A percentile compares a stretch with the other conserved stretches of the same genome.
These are phyloP conservation scores for Plasmopara halstedii DNA, from an alignment of 352 stramenopile genomes.

Conservation along the genomic window DNA sequence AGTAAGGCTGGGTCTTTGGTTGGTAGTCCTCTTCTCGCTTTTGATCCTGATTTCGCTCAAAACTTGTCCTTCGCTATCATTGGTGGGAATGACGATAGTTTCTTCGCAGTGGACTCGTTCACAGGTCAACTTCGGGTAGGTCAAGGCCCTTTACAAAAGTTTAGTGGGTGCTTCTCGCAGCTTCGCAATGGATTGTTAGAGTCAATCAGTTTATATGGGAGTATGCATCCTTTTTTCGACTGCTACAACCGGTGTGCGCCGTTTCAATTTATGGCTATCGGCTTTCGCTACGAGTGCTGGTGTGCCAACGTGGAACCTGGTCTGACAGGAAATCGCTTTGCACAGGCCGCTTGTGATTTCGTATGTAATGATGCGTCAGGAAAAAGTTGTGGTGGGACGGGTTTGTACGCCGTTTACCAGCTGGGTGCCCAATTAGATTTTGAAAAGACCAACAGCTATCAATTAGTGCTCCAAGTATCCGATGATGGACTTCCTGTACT, in stretches of 20 bases:
- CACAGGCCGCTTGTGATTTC: constrained; percentile 2
- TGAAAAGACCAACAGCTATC: constrained; percentile 11
- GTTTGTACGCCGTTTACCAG: constrained; percentile 19
- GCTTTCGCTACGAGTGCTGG: constrained; percentile 9
- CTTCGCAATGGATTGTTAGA: constrained; percentile 1
- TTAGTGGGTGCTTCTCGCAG: constrained; percentile 17
- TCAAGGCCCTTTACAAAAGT: constrained; percentile 1
- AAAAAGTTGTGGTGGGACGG: constrained; percentile 18
- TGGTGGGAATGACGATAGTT: constrained; percentile 10
- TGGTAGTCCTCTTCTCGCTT: constrained; percentile 3
- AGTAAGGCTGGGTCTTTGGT: constrained; percentile 9
- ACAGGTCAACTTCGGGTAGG: constrained; percentile 16
- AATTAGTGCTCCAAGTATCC: constrained; percentile 1
- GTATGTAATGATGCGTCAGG: constrained; percentile 7
- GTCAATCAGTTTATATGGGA: not conserved
- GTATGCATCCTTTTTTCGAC: constrained; percentile 1
- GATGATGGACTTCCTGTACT: constrained; percentile 14
- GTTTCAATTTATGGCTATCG: constrained; percentile 22
- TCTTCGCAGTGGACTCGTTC: constrained; percentile 8
- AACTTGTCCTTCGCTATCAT: constrained; percentile 12
- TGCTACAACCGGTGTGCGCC: constrained; percentile 13
- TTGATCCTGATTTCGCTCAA: constrained; percentile 15
- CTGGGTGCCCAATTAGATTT: constrained; percentile 14
- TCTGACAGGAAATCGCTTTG: constrained; percentile 1
- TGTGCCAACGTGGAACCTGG: constrained; percentile 17